Evolutionary conservation across 192 early-diverging fungal genomes (phyloP).

Genomic region (Funneliformis mosseae): DNA sequence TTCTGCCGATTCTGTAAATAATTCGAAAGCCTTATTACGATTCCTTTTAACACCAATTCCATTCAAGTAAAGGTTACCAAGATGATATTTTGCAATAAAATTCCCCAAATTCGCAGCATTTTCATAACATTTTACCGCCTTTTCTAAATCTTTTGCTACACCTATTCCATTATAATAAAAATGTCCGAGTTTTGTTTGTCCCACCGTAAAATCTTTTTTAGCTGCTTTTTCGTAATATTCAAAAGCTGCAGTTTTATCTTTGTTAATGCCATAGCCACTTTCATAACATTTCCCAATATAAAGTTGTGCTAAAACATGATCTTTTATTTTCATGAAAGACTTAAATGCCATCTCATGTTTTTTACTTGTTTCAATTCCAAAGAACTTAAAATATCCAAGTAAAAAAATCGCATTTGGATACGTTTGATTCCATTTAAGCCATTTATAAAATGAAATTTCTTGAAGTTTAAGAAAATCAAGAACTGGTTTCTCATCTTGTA

Average conservation of each 20-base stretch:
- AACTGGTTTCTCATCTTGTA: too few species aligned
- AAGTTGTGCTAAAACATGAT: too few species aligned
- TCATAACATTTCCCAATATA: neutral
- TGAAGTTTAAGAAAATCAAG: too few species aligned
- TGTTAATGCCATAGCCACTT: neutral
- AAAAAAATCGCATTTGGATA: too few species aligned
- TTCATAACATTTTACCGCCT: constrained; percentile 60
- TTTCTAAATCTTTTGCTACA: constrained; percentile 45
- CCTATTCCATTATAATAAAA: constrained; percentile 82
- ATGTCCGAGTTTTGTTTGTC: constrained; percentile 78
- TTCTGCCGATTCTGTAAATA: constrained; percentile 46
- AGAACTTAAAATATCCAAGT: too few species aligned
- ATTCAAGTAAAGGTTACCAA: constrained; percentile 75
- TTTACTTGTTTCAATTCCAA: too few species aligned
- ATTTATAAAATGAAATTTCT: too few species aligned
- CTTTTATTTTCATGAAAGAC: too few species aligned
- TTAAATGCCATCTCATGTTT: too few species aligned
- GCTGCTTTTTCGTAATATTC: constrained; percentile 43
- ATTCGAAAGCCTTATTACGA: constrained; percentile 47
- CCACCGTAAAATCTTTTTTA: constrained; percentile 66
- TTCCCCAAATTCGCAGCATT: constrained; percentile 56
- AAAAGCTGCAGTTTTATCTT: neutral
- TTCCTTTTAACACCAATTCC: constrained; percentile 59
- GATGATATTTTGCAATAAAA: constrained; percentile 64
- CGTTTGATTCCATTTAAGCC: too few species aligned